A percentile compares a stretch with the other conserved stretches of the same genome.
Evolutionary conservation across 768 basidiomycete species (phyloP).

Genomic region (Termitomyces sp.): DNA sequence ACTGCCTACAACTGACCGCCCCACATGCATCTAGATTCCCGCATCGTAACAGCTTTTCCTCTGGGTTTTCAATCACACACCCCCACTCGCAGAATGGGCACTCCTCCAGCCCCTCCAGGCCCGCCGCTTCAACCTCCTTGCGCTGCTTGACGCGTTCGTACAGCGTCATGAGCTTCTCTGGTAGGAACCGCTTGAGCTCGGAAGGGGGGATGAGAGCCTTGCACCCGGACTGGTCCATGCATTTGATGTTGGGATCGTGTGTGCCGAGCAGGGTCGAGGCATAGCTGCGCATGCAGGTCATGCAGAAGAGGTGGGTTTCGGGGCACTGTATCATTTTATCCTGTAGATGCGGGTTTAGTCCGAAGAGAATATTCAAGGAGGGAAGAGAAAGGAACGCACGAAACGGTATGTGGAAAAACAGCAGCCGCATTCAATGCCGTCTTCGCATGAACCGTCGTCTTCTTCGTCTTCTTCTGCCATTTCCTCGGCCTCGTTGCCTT

Average conservation of each 20-base stretch:
- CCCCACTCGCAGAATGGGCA: constrained; percentile 92
- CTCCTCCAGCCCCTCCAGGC: constrained; percentile 76
- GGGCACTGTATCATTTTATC: constrained; percentile 86
- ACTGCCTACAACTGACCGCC: constrained; percentile 73
- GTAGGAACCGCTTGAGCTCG: constrained; percentile 67
- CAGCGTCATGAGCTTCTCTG: constrained; percentile 60
- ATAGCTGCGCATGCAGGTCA: constrained; percentile 64
- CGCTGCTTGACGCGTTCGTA: constrained; percentile 75
- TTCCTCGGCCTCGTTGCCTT: constrained; percentile 16
- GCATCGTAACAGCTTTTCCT: constrained; percentile 61
- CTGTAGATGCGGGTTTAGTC: constrained; percentile 32
- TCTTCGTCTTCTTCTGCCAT: constrained; percentile 23
- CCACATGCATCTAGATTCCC: constrained; percentile 66
- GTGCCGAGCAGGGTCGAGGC: constrained; percentile 64
- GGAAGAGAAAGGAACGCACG: constrained; percentile 40
- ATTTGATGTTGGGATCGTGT: constrained; percentile 61
- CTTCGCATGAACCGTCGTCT: constrained; percentile 33
- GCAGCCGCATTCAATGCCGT: constrained; percentile 83
- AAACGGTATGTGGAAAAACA: constrained; percentile 75
- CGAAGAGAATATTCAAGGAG: constrained; percentile 1
- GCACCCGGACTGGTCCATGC: constrained; percentile 82
- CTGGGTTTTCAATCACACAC: constrained; percentile 65
- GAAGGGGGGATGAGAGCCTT: constrained; percentile 62
- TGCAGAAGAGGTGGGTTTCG: constrained; percentile 87
- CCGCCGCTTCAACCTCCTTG: constrained; percentile 78